A percentile compares a stretch with the other conserved stretches of the same genome.
Conservation (phyloP, 2,329 filamentous ascomycete genomes). For the Nigrograna mackinnonii region DNA sequence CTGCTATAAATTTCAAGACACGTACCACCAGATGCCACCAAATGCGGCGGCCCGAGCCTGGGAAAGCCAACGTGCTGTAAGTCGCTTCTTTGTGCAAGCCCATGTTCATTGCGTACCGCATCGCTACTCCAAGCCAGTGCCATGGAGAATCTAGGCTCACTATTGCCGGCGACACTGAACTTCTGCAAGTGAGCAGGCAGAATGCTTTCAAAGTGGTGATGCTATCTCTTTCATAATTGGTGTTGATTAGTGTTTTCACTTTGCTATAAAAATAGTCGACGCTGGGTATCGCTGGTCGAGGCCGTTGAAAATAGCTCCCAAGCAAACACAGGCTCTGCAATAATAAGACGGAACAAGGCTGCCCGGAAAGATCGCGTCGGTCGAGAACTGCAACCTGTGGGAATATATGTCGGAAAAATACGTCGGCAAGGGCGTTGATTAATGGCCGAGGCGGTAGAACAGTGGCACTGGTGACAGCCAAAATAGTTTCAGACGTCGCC, state of each 20-base stretch:
- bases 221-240: neutral
- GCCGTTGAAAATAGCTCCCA: too few relatives aligned
- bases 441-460: neutral
- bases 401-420: neutral
- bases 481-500: too few relatives aligned
- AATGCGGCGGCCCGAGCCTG: neutral
- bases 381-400: neutral
- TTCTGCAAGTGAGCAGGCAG: neutral
- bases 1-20: too few relatives aligned
- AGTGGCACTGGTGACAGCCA: neutral
- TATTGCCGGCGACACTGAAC: neutral
- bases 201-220: neutral
- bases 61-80: neutral
- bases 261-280: neutral
- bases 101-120: neutral
- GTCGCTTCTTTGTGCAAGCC: neutral
- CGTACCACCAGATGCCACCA: neutral
- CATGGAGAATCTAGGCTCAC: neutral
- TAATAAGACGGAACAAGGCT: too few relatives aligned
- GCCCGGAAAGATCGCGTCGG: neutral
- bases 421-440: neutral
- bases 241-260: neutral
- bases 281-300: too few relatives aligned
- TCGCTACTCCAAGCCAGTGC: neutral
- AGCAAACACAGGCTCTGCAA: too few relatives aligned